Conservation (phyloP, 768 basidiomycete species). For the Tricholoma matsutake region DNA sequence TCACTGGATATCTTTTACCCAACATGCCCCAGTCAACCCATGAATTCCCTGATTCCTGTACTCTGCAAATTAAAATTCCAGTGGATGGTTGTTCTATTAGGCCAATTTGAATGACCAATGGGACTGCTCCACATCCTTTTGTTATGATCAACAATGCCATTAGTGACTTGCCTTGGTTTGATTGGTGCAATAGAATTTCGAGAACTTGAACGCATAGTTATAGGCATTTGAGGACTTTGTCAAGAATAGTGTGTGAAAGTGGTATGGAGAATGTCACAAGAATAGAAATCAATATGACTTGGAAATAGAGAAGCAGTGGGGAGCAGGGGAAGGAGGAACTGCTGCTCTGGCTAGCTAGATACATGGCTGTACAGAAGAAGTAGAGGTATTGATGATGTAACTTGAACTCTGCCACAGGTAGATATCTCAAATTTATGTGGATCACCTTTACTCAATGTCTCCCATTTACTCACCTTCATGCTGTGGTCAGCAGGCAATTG, state of each 20-base stretch:
- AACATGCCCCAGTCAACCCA: slow-evolving; percentile 56
- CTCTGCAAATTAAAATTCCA: slow-evolving; percentile 50
- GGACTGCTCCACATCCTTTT: slow-evolving; percentile 52
- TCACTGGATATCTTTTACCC: slow-evolving; percentile 40
- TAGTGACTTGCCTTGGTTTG: slow-evolving; percentile 65
- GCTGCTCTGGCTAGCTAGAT: slow-evolving; percentile 9
- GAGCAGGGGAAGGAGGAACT: background rate
- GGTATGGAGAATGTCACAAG: slow-evolving; percentile 43
- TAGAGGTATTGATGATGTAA: background rate
- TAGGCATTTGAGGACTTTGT: slow-evolving; percentile 90
- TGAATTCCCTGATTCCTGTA: slow-evolving; percentile 40
- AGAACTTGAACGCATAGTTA: slow-evolving; percentile 48
- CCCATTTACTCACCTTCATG: slow-evolving; percentile 99
- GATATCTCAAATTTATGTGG: slow-evolving; percentile 11
- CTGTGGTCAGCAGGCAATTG: slow-evolving; percentile 88
- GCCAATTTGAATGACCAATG: slow-evolving; percentile 44
- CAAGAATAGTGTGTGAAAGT: slow-evolving; percentile 69
- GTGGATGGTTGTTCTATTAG: slow-evolving; percentile 32
- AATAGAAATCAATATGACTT: background rate
- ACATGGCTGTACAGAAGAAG: background rate
- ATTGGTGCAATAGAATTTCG: slow-evolving; percentile 55
- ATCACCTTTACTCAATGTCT: slow-evolving; percentile 93
- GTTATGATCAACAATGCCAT: slow-evolving; percentile 74
- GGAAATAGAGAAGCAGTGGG: slow-evolving; percentile 1
- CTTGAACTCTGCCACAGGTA: background rate